Base-by-base conservation (phyloP, 2,329 filamentous ascomycete genomes). In the Epichloe sp. region DNA sequence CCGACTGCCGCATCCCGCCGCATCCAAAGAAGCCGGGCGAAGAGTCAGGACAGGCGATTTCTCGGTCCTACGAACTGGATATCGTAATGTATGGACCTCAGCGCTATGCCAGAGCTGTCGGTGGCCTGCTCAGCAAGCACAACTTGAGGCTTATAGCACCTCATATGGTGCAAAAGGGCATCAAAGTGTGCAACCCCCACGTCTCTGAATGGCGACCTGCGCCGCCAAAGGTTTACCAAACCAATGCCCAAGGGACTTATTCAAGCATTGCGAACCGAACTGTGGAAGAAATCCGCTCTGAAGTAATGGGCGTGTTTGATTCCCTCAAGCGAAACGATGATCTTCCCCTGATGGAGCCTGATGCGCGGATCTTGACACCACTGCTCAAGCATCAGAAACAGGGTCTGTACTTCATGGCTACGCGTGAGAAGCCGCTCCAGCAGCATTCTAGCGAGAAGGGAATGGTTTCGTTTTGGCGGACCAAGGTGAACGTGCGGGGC, bases 301-400 rank as follows among this genome's bases (percentile, higher is more conserved):
- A 95, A 52, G 85, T 95, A 21, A 79, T 88, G 65, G 82, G 81
- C 42, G 87, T 97, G 63, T 95, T 98, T 60, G 89, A 96, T 68
- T 85, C 83, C 7, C 78, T 96, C 40, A 79, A 83, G 26, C 83
- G 83, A 59, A 82, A 77, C 10, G 85, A 94, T 51, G 80, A 88
- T 53, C 71, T 97, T 6, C 85, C 86, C 0, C 78, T 83, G 56
- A 81, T 84, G 70, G 82, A 91, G 4, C 77, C 87, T 0, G 74
- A 80, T 49, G 56, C 69, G 2, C 66, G 71, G 6, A 76, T 93
- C 49, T 75, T 76, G 51, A 89, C 83, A 0, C 74, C 79, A 31
- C 70, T 97, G 17, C 79, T 96, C 42, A 76, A 77, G 52, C 91
- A 97, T 67, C 91, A 97, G 65, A 93, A 88, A 65, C 89, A 96